Conservation (phyloP, 306 rosid genomes). For the Fragaria nilgerrensis region DNA sequence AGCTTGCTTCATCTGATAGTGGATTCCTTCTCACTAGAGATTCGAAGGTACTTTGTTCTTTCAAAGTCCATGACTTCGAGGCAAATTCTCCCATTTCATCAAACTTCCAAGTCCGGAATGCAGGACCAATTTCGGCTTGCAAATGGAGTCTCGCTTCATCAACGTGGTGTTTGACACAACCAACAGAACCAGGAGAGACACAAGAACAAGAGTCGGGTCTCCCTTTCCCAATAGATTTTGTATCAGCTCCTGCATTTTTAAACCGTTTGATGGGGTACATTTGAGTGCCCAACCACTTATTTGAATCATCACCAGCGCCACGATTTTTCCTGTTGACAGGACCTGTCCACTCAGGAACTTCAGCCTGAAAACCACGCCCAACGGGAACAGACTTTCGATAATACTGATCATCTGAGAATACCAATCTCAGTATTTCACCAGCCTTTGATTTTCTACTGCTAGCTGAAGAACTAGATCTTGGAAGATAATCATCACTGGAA, state of each 20-base stretch:
- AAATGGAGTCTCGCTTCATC: conserved; percentile 25
- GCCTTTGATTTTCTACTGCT: conserved; percentile 14
- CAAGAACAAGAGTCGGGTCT: conserved; percentile 30
- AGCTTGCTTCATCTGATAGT: not conserved
- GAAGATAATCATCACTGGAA: conserved; percentile 6
- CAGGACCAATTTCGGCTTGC: conserved; percentile 25
- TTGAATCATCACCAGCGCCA: conserved; percentile 11
- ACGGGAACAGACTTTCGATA: conserved; percentile 34
- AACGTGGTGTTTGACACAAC: conserved; percentile 29
- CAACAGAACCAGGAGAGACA: conserved; percentile 23
- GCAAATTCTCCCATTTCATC: conserved; percentile 39
- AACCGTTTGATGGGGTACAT: conserved; percentile 22
- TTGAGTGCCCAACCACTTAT: conserved; percentile 34
- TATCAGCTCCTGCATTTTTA: not conserved
- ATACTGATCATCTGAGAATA: not conserved
- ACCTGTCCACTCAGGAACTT: conserved; percentile 34
- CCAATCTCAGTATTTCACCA: not conserved
- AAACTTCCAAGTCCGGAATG: conserved; percentile 39
- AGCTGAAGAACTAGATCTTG: not conserved
- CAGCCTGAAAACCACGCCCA: conserved; percentile 50
- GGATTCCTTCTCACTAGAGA: conserved; percentile 17
- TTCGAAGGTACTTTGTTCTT: conserved; percentile 26
- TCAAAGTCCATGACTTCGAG: conserved; percentile 34
- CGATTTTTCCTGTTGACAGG: not conserved
- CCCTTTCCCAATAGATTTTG: conserved; percentile 27